These are phyloP conservation scores for Cyberlindnera nakhonratchasimensis DNA, from an alignment of 805 yeast species.

Conservation along the genomic window DNA sequence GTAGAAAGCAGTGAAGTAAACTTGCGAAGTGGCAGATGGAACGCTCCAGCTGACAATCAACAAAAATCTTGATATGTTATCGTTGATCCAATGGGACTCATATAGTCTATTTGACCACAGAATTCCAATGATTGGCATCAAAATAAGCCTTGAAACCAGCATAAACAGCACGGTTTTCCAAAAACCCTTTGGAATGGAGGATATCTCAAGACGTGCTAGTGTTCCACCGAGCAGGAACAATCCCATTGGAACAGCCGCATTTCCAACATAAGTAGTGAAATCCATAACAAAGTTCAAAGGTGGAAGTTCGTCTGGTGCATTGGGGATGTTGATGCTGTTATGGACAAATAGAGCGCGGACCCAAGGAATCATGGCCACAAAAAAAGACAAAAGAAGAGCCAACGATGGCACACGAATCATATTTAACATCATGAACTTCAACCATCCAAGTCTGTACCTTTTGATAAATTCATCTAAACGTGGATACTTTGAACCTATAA, in stretches of 20 bases:
- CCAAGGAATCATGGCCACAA: constrained; percentile 85
- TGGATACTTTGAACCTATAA: not conserved
- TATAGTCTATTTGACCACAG: constrained; percentile 60
- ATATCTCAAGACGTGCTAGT: constrained; percentile 66
- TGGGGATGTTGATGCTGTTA: constrained; percentile 47
- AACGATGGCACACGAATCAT: constrained; percentile 69
- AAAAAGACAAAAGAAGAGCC: constrained; percentile 60
- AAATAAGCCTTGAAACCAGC: constrained; percentile 53
- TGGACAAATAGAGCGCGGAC: constrained; percentile 63
- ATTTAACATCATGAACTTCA: constrained; percentile 42
- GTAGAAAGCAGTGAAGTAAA: constrained; percentile 85
- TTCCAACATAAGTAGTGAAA: constrained; percentile 72
- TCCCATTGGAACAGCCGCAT: constrained; percentile 88
- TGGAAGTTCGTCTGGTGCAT: constrained; percentile 84
- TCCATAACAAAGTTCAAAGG: constrained; percentile 86
- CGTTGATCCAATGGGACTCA: constrained; percentile 59
- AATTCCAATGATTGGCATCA: constrained; percentile 79
- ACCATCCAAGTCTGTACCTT: constrained; percentile 31
- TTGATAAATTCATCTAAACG: constrained; percentile 24
- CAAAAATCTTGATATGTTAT: constrained; percentile 62
- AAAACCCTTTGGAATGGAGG: constrained; percentile 62
- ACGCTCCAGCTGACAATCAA: constrained; percentile 71
- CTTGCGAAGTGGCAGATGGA: constrained; percentile 86
- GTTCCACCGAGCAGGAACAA: constrained; percentile 82
- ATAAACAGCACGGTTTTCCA: constrained; percentile 62